A percentile compares a stretch with the other conserved stretches of the same genome.
phyloP scores from a whole-genome alignment of 768 basidiomycete genomes.

The Amanita polypyramis region DNA sequence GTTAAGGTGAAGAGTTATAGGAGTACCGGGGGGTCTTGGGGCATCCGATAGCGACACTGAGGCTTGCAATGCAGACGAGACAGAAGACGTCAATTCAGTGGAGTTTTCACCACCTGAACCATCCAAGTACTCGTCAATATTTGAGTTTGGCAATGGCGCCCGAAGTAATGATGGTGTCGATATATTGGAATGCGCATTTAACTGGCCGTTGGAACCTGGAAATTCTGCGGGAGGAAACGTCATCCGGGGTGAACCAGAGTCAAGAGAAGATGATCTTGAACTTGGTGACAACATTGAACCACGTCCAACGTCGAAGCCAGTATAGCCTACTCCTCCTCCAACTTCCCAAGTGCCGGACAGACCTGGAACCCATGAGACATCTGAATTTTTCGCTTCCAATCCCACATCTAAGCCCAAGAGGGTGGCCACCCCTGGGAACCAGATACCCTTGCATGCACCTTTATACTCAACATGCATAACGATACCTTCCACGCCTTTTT shows the following conservation, averaged over 20 bases:
- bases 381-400: constrained; percentile 57
- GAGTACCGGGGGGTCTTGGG: constrained; percentile 37
- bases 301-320: constrained; percentile 54
- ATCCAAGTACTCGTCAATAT: constrained; percentile 67
- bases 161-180: constrained; percentile 61
- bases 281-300: constrained; percentile 19
- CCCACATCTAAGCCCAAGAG: constrained; percentile 69
- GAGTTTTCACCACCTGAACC: constrained; percentile 28
- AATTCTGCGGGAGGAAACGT: constrained; percentile 12
- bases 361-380: constrained; percentile 55
- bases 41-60: constrained; percentile 15
- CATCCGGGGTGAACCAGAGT: constrained; percentile 24
- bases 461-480: constrained; percentile 61
- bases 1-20: constrained; percentile 68
- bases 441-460: constrained; percentile 64
- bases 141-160: constrained; percentile 58
- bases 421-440: constrained; percentile 79
- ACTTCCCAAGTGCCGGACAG: constrained; percentile 47
- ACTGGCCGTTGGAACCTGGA: constrained; percentile 5
- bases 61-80: constrained; percentile 37
- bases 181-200: constrained; percentile 25
- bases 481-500: constrained; percentile 38
- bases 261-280: constrained; percentile 41
- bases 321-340: constrained; percentile 55
- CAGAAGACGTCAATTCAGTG: constrained; percentile 28